Conservation (phyloP, 352 stramenopile species). For the Phytophthora podocarpi region DNA sequence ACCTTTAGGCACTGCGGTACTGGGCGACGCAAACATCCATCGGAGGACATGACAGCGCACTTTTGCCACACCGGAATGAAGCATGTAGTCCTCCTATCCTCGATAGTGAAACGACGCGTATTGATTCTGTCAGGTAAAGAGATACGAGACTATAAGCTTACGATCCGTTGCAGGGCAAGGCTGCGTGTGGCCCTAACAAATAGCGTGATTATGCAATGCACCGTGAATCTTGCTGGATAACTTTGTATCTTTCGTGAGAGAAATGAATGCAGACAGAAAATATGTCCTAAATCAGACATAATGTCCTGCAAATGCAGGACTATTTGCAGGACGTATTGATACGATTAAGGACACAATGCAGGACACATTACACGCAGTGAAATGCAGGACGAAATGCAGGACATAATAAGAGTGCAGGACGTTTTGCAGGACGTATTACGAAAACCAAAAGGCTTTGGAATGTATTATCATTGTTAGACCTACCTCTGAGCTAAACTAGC, state of each 20-base stretch:
- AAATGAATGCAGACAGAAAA: slow-evolving; percentile 5
- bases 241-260: too few species aligned
- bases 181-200: too few species aligned
- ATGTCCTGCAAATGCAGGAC: slow-evolving; percentile 7
- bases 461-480: background rate
- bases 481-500: background rate
- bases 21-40: background rate
- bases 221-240: too few species aligned
- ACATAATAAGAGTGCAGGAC: too few species aligned
- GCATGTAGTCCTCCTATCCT: background rate
- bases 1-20: too few species aligned
- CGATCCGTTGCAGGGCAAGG: too few species aligned
- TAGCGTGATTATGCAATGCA: too few species aligned
- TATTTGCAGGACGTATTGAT: background rate
- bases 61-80: background rate
- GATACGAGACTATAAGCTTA: too few species aligned
- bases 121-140: slow-evolving; percentile 5
- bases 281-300: background rate
- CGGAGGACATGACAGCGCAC: background rate
- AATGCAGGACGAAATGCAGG: too few species aligned
- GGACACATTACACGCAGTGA: background rate
- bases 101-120: slow-evolving; percentile 9
- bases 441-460: background rate
- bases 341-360: background rate
- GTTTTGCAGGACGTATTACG: background rate